A percentile compares a stretch with the other conserved stretches of the same genome.
Evolutionary conservation across 169 alveolate genomes (phyloP).

Genomic region (Plasmodium knowlesi): DNA sequence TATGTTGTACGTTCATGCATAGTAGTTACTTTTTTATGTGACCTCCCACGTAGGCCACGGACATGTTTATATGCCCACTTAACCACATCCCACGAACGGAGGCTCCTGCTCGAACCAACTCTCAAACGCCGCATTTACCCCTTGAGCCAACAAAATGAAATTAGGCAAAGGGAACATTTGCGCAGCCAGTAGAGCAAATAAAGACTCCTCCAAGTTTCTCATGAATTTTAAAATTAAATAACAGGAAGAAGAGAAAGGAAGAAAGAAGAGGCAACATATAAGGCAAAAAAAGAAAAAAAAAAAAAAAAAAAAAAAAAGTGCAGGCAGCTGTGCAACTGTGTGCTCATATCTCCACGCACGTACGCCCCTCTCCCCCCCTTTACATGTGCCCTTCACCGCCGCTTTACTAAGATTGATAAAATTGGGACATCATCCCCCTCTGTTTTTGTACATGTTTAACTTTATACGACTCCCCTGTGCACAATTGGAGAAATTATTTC

Average conservation of each 20-base stretch:
- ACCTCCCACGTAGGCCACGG: neutral
- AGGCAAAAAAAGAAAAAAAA: neutral
- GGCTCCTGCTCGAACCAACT: neutral
- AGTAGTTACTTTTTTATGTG: neutral
- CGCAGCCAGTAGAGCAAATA: neutral
- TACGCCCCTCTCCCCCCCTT: neutral
- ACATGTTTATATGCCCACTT: neutral
- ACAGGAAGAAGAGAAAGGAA: neutral
- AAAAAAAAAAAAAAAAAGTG: neutral
- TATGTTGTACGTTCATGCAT: neutral
- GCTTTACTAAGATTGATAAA: neutral
- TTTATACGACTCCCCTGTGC: neutral
- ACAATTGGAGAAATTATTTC: neutral
- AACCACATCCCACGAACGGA: neutral
- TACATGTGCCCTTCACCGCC: neutral
- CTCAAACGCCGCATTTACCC: neutral
- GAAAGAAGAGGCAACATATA: neutral
- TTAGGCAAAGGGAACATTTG: neutral
- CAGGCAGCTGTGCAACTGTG: neutral
- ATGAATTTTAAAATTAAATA: neutral
- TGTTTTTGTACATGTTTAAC: neutral
- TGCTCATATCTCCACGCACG: neutral
- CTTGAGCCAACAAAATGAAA: neutral
- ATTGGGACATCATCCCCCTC: neutral
- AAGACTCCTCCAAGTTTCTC: neutral